Evolutionary conservation across 2,329 filamentous ascomycete species (phyloP).

Genomic region (Furcasterigmium sp.): DNA sequence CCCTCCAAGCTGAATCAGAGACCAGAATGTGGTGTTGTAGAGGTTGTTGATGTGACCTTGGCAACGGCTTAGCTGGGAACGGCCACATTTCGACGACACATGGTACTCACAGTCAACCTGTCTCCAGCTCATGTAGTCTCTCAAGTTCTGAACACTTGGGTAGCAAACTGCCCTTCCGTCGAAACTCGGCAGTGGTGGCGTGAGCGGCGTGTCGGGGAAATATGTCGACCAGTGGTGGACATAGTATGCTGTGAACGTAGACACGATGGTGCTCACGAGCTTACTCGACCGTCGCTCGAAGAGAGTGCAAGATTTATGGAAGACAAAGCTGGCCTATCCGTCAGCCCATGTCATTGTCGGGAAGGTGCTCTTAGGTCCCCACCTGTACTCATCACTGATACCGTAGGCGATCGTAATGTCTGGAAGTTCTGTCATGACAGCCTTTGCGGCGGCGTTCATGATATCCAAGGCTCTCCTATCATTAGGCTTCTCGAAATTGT

Average conservation of each 20-base stretch:
- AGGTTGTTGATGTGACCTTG: conserved; percentile 95
- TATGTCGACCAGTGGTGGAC: conserved; percentile 72
- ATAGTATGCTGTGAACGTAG: conserved; percentile 90
- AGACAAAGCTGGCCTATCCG: conserved; percentile 62
- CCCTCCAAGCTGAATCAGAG: conserved; percentile 72
- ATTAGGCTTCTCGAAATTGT: conserved; percentile 88
- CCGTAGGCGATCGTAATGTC: conserved; percentile 89
- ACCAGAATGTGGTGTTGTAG: conserved; percentile 97
- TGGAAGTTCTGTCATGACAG: conserved; percentile 75
- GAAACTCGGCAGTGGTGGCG: conserved; percentile 77
- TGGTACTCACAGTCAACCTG: conserved; percentile 94
- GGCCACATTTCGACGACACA: too few species aligned
- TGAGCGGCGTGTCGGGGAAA: conserved; percentile 68
- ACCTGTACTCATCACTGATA: conserved; percentile 91
- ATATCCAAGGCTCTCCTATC: conserved; percentile 81
- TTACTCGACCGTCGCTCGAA: conserved; percentile 90
- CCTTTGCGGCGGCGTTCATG: conserved; percentile 90
- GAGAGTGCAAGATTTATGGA: conserved; percentile 74
- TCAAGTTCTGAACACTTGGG: conserved; percentile 72
- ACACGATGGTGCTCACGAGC: conserved; percentile 83
- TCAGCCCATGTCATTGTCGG: too few species aligned
- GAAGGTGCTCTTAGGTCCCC: conserved; percentile 9
- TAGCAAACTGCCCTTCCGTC: conserved; percentile 91
- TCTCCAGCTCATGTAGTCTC: conserved; percentile 95
- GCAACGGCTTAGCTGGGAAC: conserved; percentile 11